phyloP scores from a whole-genome alignment of 176 grass and related monocot genomes.

The Phoenix roebelenii region DNA sequence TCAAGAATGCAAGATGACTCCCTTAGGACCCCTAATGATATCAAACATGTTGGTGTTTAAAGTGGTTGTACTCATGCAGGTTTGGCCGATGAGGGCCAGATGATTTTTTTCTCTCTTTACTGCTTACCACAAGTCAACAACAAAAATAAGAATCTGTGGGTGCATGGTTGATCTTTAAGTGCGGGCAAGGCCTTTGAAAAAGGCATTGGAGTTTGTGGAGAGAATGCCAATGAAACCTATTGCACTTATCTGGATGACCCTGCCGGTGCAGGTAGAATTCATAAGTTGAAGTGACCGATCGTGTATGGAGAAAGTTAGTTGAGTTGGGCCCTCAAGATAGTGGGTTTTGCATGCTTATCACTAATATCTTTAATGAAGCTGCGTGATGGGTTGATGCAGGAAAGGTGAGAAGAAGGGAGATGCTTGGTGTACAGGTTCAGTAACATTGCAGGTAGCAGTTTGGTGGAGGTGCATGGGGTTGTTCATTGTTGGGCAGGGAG shows the following conservation, averaged over 20 bases:
- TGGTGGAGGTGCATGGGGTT: too few species aligned
- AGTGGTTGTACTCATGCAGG: slow-evolving; percentile 12
- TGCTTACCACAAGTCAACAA: background rate
- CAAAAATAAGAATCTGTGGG: background rate
- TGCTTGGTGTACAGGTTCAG: too few species aligned
- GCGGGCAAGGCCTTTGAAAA: background rate
- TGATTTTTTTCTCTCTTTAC: slow-evolving; percentile 3
- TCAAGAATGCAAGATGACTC: slow-evolving; percentile 1
- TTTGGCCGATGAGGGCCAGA: background rate
- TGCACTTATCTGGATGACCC: slow-evolving; percentile 6
- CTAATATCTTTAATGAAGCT: slow-evolving; percentile 8
- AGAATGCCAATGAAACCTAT: too few species aligned
- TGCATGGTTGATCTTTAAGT: too few species aligned
- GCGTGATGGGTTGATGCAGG: background rate
- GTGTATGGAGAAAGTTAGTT: slow-evolving; percentile 1
- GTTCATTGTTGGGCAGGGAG: too few species aligned
- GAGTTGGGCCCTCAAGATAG: slow-evolving; percentile 9
- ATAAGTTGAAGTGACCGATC: slow-evolving; percentile 1
- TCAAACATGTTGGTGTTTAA: background rate
- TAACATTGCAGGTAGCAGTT: too few species aligned
- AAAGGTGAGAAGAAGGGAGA: background rate
- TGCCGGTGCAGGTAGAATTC: slow-evolving; percentile 2
- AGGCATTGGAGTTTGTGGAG: slow-evolving; percentile 9
- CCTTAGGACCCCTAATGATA: background rate
- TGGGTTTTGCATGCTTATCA: background rate